These are phyloP conservation scores for Gastrodia elata DNA, from an alignment of 106 monocot genomes.

Conservation along the genomic window DNA sequence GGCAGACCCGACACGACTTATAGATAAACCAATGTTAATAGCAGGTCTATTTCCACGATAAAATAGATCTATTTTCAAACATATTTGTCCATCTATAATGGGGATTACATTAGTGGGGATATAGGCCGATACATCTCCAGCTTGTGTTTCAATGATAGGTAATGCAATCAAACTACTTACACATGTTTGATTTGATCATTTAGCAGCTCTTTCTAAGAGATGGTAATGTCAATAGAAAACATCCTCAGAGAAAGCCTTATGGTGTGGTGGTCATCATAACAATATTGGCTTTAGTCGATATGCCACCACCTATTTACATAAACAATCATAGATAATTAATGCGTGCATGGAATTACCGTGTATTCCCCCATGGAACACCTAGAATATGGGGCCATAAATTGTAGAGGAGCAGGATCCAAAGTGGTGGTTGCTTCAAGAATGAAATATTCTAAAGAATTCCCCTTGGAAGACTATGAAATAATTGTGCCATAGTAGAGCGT, in stretches of 20 bases:
- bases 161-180: background rate
- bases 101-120: too few relatives aligned
- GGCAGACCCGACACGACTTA: too few relatives aligned
- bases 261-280: background rate
- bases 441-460: slow-evolving; percentile 13
- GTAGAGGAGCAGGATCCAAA: slow-evolving; percentile 22
- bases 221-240: background rate
- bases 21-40: too few relatives aligned
- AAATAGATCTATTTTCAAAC: too few relatives aligned
- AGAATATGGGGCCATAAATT: slow-evolving; percentile 12
- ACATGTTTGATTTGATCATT: background rate
- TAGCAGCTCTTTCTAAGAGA: background rate
- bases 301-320: background rate
- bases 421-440: slow-evolving; percentile 17
- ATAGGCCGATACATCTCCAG: too few relatives aligned
- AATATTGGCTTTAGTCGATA: background rate
- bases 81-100: too few relatives aligned
- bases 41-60: too few relatives aligned
- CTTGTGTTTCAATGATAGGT: too few relatives aligned
- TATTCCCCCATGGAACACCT: slow-evolving; percentile 4
- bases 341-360: background rate
- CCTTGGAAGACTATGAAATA: slow-evolving; percentile 24
- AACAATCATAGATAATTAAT: background rate
- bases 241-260: background rate
- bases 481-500: slow-evolving; percentile 15